Percentiles rank a stretch among this genome's conserved stretches.
phyloP scores from a whole-genome alignment of 495 filamentous ascomycete genomes.

The Neurospora sp. region DNA sequence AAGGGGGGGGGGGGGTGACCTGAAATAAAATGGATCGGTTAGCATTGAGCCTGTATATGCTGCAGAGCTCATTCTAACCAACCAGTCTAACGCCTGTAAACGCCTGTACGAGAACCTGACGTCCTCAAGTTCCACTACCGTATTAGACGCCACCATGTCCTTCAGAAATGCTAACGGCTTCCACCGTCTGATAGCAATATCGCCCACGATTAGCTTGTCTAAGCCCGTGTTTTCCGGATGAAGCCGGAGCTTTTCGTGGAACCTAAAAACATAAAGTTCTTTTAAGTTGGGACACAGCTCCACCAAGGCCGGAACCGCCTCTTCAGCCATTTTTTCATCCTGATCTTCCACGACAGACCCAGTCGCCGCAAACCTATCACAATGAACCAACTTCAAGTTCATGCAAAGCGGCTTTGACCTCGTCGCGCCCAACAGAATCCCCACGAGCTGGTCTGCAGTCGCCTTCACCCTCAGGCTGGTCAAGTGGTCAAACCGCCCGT shows the following conservation, averaged over 20 bases:
- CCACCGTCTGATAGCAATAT: background rate
- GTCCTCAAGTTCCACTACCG: too few species aligned
- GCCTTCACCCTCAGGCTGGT: background rate
- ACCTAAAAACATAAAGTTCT: background rate
- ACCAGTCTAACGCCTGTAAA: too few species aligned
- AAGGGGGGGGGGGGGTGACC: too few species aligned
- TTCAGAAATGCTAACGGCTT: too few species aligned
- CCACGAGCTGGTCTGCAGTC: background rate
- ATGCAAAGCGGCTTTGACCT: background rate
- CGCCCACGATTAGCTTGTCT: background rate
- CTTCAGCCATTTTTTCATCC: too few species aligned
- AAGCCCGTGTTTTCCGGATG: background rate
- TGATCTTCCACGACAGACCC: too few species aligned
- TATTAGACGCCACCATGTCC: too few species aligned
- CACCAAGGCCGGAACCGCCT: background rate
- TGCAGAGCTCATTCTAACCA: too few species aligned
- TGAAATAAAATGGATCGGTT: too few species aligned
- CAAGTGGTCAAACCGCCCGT: background rate
- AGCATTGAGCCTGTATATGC: too few species aligned
- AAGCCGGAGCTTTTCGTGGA: background rate
- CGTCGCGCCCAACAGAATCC: background rate
- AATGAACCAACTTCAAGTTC: background rate
- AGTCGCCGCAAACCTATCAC: too few species aligned
- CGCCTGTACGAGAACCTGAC: too few species aligned
- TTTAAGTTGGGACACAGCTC: background rate